A percentile compares a stretch with the other conserved stretches of the same genome.
These are phyloP conservation scores for Rutidosis leptorrhynchoides DNA, from an alignment of 129 eudicot genomes.

Conservation along the genomic window DNA sequence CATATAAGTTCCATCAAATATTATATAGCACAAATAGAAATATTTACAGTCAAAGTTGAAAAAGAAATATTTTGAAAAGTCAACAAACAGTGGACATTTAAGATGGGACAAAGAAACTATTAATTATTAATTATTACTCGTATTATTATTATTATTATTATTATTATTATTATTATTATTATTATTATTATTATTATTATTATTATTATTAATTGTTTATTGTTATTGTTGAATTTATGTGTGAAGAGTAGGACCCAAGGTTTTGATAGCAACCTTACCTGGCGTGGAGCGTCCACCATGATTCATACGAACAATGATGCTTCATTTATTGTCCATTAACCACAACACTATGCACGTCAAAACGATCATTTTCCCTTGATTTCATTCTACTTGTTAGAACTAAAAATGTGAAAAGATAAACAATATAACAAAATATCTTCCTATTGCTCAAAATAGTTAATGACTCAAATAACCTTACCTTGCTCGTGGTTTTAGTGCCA, in stretches of 20 bases:
- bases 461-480: background rate
- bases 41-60: no score
- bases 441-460: background rate
- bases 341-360: background rate
- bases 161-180: no score
- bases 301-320: conserved; percentile 31
- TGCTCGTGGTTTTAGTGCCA: background rate
- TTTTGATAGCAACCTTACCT: conserved; percentile 7
- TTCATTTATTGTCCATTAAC: conserved; percentile 25
- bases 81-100: no score
- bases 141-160: no score
- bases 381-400: background rate
- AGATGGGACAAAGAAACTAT: no score
- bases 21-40: no score
- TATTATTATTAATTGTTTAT: no score
- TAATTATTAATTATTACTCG: no score
- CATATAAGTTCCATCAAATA: no score
- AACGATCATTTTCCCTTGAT: background rate
- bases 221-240: background rate
- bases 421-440: background rate
- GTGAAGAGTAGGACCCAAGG: conserved; percentile 10
- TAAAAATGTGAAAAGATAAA: background rate
- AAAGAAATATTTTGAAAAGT: no score
- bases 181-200: no score
- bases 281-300: conserved; percentile 17